phyloP scores from a whole-genome alignment of 306 rosid genomes.

The Prunus dulcis region DNA sequence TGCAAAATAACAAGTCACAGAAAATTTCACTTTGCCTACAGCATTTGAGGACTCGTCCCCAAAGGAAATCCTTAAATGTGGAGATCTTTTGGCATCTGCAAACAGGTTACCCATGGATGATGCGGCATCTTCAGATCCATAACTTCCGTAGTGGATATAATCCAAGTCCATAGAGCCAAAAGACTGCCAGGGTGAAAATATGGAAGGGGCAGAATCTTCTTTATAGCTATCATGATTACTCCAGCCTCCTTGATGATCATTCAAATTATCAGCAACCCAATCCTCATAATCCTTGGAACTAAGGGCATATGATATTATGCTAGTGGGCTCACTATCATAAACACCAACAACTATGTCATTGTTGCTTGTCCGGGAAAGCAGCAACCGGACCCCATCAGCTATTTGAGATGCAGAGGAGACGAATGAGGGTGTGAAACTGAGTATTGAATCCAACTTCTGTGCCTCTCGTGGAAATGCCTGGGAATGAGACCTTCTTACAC shows the following conservation, averaged over 20 bases:
- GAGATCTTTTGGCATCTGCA: slow-evolving; percentile 64
- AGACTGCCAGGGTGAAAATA: slow-evolving; percentile 73
- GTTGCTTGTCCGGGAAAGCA: slow-evolving; percentile 64
- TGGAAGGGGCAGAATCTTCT: slow-evolving; percentile 58
- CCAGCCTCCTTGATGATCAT: slow-evolving; percentile 47
- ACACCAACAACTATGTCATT: slow-evolving; percentile 76
- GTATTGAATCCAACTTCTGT: slow-evolving; percentile 55
- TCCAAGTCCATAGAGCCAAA: slow-evolving; percentile 69
- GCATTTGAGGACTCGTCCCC: slow-evolving; percentile 61
- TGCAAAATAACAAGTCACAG: slow-evolving; percentile 91
- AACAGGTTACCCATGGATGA: slow-evolving; percentile 59
- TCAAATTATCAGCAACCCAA: slow-evolving; percentile 65
- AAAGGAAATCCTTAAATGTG: slow-evolving; percentile 72
- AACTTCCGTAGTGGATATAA: slow-evolving; percentile 60
- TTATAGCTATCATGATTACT: slow-evolving; percentile 36
- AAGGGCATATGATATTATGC: slow-evolving; percentile 90
- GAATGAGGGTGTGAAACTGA: slow-evolving; percentile 57
- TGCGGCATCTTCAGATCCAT: slow-evolving; percentile 78
- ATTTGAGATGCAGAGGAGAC: slow-evolving; percentile 60
- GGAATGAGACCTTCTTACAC: slow-evolving; percentile 39
- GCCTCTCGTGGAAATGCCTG: slow-evolving; percentile 67
- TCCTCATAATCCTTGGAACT: slow-evolving; percentile 73
- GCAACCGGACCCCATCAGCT: slow-evolving; percentile 78
- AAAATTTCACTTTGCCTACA: slow-evolving; percentile 77
- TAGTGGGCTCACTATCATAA: slow-evolving; percentile 87